Percentiles rank a stretch among this genome's conserved stretches.
phyloP scores from a whole-genome alignment of 164 flowering plant genomes.

The grape (Vitis vinifera) region DNA sequence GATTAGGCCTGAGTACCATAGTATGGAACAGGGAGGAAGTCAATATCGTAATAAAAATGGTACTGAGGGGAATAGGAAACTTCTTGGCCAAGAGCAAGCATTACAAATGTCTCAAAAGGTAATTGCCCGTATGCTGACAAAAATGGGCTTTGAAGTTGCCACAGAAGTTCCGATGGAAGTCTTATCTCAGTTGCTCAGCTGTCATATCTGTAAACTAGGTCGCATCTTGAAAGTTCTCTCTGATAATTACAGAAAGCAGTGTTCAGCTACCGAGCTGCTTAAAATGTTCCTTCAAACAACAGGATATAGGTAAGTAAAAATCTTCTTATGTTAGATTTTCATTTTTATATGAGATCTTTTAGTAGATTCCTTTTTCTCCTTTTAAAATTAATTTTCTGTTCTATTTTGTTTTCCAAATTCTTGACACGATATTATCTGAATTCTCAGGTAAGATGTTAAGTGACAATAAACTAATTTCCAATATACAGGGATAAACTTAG shows the following conservation, averaged over 20 bases:
- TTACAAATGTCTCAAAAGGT: slow-evolving; percentile 64
- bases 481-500: background rate
- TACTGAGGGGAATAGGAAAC: slow-evolving; percentile 40
- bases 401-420: background rate
- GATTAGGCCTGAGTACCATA: slow-evolving; percentile 68
- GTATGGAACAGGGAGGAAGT: slow-evolving; percentile 58
- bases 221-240: slow-evolving; percentile 72
- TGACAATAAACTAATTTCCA: background rate
- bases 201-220: slow-evolving; percentile 80
- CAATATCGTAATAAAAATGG: slow-evolving; percentile 56
- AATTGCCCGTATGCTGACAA: slow-evolving; percentile 52
- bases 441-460: background rate
- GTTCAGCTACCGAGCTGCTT: slow-evolving; percentile 78
- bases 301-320: slow-evolving; percentile 58
- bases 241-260: slow-evolving; percentile 90
- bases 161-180: slow-evolving; percentile 73
- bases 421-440: background rate
- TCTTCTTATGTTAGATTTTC: background rate
- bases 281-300: slow-evolving; percentile 86
- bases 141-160: slow-evolving; percentile 75
- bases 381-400: background rate
- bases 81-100: slow-evolving; percentile 78
- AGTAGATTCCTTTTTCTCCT: background rate
- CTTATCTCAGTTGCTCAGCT: slow-evolving; percentile 66
- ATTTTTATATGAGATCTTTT: background rate